These are phyloP conservation scores for Serendipita indica DNA, from an alignment of 768 basidiomycete genomes.

Conservation along the genomic window DNA sequence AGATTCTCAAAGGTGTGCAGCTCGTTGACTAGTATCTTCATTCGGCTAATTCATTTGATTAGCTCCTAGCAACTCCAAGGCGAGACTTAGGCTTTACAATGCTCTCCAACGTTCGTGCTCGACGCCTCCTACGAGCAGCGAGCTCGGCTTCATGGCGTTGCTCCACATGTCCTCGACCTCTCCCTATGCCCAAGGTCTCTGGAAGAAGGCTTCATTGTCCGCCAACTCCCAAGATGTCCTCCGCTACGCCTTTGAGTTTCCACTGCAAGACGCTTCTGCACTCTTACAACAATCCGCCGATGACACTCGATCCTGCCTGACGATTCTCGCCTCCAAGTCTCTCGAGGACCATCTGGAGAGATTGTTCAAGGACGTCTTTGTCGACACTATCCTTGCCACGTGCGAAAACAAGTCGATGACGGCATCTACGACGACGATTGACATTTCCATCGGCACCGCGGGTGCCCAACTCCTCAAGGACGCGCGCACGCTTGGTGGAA, in stretches of 20 bases:
- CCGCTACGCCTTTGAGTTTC: not conserved
- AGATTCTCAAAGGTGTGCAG: not conserved
- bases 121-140: not conserved
- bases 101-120: not conserved
- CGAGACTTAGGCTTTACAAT: not conserved
- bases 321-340: not conserved
- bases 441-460: not conserved
- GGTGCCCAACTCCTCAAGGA: not conserved
- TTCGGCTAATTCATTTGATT: not conserved
- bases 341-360: not conserved
- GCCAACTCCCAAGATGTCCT: not conserved
- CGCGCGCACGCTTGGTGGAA: not conserved
- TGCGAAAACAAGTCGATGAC: not conserved
- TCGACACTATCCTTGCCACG: not conserved
- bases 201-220: not conserved
- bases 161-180: not conserved
- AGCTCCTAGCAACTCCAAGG: not conserved
- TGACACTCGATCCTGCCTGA: not conserved
- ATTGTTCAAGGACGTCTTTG: not conserved
- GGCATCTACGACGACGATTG: not conserved
- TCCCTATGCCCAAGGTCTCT: not conserved
- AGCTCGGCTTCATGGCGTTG: conserved; percentile 2
- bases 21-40: not conserved
- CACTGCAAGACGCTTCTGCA: not conserved
- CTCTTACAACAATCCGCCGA: not conserved